Percentiles rank a stretch among this genome's conserved stretches.
Conservation (phyloP, 768 basidiomycete genomes). For the Arthromyces matolae region DNA sequence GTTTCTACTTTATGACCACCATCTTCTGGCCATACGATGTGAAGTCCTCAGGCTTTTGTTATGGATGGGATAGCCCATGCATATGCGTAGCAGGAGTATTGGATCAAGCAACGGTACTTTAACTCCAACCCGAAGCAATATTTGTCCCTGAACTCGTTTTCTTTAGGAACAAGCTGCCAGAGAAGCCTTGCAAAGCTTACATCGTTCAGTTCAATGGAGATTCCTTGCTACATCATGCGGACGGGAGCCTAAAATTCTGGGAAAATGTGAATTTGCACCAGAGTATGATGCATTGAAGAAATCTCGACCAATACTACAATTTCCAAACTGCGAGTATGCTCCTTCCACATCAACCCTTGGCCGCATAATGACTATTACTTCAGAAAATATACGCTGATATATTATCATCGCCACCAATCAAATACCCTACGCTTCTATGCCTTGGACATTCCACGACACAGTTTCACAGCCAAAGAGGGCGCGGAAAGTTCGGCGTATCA, state of each 20-base stretch:
- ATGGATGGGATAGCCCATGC: constrained; percentile 52
- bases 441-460: constrained; percentile 34
- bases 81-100: constrained; percentile 54
- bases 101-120: constrained; percentile 28
- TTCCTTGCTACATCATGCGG: constrained; percentile 21
- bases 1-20: constrained; percentile 23
- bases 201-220: constrained; percentile 25
- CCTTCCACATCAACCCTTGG: background rate
- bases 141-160: background rate
- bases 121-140: background rate
- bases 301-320: constrained; percentile 7
- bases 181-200: constrained; percentile 13
- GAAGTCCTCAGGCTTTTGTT: constrained; percentile 44
- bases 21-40: constrained; percentile 61
- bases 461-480: constrained; percentile 17
- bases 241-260: constrained; percentile 32
- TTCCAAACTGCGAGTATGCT: constrained; percentile 13
- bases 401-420: constrained; percentile 52
- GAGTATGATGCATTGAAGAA: background rate
- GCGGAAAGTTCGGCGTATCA: constrained; percentile 21
- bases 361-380: background rate
- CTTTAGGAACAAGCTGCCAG: constrained; percentile 18
- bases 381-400: constrained; percentile 33
- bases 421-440: constrained; percentile 64
- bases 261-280: constrained; percentile 26